phyloP scores from a whole-genome alignment of 305 asterid species.

The Stenogyne calaminthoides region DNA sequence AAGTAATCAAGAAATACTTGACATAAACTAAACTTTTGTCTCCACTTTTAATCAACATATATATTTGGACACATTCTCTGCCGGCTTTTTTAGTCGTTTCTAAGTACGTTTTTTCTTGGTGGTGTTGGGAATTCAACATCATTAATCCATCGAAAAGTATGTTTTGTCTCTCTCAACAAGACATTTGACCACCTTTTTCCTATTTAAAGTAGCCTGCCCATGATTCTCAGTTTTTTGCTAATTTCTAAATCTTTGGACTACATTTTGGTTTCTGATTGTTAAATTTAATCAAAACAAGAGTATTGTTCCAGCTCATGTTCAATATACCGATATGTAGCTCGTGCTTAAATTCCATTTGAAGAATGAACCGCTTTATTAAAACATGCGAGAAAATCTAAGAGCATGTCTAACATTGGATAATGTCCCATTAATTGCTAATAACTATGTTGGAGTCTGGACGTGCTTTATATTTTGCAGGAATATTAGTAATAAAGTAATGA shows the following conservation, averaged over 20 bases:
- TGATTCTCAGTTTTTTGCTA: background rate
- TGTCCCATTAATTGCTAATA: slow-evolving; percentile 16
- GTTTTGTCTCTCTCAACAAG: slow-evolving; percentile 19
- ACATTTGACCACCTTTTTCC: slow-evolving; percentile 25
- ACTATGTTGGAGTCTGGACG: slow-evolving; percentile 28
- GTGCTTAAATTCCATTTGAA: background rate
- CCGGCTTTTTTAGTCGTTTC: slow-evolving; percentile 5
- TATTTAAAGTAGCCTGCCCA: slow-evolving; percentile 25
- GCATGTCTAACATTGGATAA: slow-evolving; percentile 11
- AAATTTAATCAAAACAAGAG: background rate
- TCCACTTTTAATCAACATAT: slow-evolving; percentile 24
- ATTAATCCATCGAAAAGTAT: slow-evolving; percentile 26
- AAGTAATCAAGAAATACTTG: too few species aligned
- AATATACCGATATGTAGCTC: background rate
- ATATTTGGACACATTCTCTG: background rate
- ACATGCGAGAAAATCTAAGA: background rate
- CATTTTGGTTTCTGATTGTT: background rate
- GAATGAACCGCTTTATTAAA: background rate
- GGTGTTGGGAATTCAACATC: slow-evolving; percentile 26
- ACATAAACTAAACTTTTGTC: background rate
- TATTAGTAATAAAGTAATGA: slow-evolving; percentile 1
- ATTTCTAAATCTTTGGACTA: background rate
- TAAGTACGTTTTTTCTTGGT: background rate
- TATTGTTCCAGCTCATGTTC: background rate
- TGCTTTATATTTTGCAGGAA: slow-evolving; percentile 3